Conservation (phyloP, 805 yeast genomes). For the Pichia kluyveri region DNA sequence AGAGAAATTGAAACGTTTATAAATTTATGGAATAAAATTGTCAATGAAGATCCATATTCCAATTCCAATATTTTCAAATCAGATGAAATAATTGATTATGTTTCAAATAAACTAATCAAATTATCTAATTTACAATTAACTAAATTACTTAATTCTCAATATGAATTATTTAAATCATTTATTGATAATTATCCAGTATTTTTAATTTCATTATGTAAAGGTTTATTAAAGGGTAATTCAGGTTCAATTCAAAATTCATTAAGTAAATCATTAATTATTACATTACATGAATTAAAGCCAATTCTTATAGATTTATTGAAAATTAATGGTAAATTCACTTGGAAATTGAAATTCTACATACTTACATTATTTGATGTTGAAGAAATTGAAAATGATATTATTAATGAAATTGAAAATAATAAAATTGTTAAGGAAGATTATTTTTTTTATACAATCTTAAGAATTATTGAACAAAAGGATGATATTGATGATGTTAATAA, state of each 20-base stretch:
- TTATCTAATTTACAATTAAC: conserved; percentile 41
- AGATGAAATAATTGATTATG: conserved; percentile 26
- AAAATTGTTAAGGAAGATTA: conserved; percentile 5
- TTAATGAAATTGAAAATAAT: background rate
- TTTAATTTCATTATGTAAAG: conserved; percentile 28
- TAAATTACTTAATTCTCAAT: background rate
- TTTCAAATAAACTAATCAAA: conserved; percentile 32
- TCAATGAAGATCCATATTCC: conserved; percentile 1
- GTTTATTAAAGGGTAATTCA: conserved; percentile 28
- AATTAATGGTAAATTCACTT: conserved; percentile 15
- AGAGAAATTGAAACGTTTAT: conserved; percentile 49
- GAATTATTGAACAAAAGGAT: conserved; percentile 29
- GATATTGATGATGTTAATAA: conserved; percentile 17
- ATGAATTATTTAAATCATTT: too few relatives aligned
- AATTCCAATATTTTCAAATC: conserved; percentile 6
- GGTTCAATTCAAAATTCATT: conserved; percentile 24
- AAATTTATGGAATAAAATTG: conserved; percentile 32
- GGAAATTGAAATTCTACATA: conserved; percentile 40
- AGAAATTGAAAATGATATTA: conserved; percentile 6
- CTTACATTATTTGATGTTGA: conserved; percentile 38
- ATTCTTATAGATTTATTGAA: conserved; percentile 18
- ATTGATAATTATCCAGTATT: conserved; percentile 6
- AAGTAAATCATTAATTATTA: conserved; percentile 14
- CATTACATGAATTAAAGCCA: conserved; percentile 11
- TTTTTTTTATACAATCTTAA: conserved; percentile 27